phyloP scores from a whole-genome alignment of 805 yeast species.

The Ogataea neopini region DNA sequence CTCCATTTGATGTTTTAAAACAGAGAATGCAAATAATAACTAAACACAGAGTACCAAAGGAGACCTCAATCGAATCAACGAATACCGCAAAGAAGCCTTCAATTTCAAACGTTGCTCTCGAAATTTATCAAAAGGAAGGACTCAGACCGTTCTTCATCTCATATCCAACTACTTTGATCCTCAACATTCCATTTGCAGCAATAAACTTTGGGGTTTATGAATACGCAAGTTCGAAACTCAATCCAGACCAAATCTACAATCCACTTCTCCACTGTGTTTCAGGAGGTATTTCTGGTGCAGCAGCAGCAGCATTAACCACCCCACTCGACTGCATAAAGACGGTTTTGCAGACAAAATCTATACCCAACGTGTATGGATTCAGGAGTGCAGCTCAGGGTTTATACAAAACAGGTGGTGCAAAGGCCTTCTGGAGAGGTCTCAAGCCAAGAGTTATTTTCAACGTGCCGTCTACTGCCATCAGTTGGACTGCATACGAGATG shows the following conservation, averaged over 20 bases:
- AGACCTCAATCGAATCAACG: constrained; percentile 1
- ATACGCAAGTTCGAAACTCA: constrained; percentile 70
- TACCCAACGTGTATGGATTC: constrained; percentile 63
- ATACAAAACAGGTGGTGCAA: constrained; percentile 56
- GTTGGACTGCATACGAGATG: constrained; percentile 98
- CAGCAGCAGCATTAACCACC: constrained; percentile 92
- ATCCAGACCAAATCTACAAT: constrained; percentile 77
- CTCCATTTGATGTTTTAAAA: constrained; percentile 93
- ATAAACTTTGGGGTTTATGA: constrained; percentile 93
- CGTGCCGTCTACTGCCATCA: constrained; percentile 94
- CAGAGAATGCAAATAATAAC: constrained; percentile 81
- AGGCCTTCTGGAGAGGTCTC: constrained; percentile 80
- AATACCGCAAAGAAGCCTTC: constrained; percentile 15
- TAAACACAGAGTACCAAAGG: constrained; percentile 9
- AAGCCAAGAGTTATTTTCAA: constrained; percentile 89
- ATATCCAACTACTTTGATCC: constrained; percentile 88
- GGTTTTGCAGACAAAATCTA: constrained; percentile 78
- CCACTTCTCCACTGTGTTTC: constrained; percentile 90
- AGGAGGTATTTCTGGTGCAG: constrained; percentile 93
- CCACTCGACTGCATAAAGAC: constrained; percentile 95
- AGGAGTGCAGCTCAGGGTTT: constrained; percentile 69
- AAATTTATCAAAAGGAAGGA: constrained; percentile 64
- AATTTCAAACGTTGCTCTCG: constrained; percentile 32
- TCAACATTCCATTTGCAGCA: constrained; percentile 95
- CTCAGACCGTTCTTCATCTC: constrained; percentile 83